These are phyloP conservation scores for Tranzscheliella williamsii DNA, from an alignment of 1,284 basidiomycete species.

Conservation along the genomic window DNA sequence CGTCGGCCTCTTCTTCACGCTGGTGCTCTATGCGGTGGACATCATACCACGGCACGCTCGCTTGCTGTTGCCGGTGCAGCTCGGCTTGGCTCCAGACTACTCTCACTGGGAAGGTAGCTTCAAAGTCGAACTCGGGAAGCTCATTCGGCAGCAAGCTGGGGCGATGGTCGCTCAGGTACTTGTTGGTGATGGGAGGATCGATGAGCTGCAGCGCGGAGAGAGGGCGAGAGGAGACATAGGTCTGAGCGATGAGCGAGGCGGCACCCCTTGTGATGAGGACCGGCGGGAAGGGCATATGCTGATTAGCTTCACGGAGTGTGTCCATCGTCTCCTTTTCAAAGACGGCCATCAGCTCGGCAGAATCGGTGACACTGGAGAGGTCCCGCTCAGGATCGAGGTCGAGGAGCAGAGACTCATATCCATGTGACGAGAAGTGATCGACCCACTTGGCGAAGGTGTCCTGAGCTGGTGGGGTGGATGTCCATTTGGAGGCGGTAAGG, in stretches of 20 bases:
- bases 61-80: conserved; percentile 26
- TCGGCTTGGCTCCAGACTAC: conserved; percentile 47
- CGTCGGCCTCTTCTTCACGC: conserved; percentile 49
- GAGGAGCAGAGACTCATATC: conserved; percentile 40
- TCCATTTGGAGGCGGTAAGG: conserved; percentile 47
- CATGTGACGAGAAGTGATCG: conserved; percentile 21
- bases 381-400: conserved; percentile 45
- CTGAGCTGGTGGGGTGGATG: conserved; percentile 11
- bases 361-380: conserved; percentile 10
- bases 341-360: conserved; percentile 22
- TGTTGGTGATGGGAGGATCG: conserved; percentile 48
- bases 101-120: conserved; percentile 45
- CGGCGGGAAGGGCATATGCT: conserved; percentile 48
- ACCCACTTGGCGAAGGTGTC: conserved; percentile 23
- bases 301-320: conserved; percentile 15
- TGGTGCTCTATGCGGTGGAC: conserved; percentile 52
- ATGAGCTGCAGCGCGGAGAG: conserved; percentile 49
- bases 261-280: conserved; percentile 40
- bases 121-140: conserved; percentile 48
- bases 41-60: conserved; percentile 48
- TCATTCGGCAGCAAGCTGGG: conserved; percentile 20
- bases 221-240: conserved; percentile 53
- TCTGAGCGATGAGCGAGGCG: conserved; percentile 42
- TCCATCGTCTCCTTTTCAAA: conserved; percentile 34
- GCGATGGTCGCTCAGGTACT: conserved; percentile 12